Evolutionary conservation across 2,329 filamentous ascomycete species (phyloP), one percentile per base, ranked within the genome.

Genomic region (Cladosporium oxysporum): DNA sequence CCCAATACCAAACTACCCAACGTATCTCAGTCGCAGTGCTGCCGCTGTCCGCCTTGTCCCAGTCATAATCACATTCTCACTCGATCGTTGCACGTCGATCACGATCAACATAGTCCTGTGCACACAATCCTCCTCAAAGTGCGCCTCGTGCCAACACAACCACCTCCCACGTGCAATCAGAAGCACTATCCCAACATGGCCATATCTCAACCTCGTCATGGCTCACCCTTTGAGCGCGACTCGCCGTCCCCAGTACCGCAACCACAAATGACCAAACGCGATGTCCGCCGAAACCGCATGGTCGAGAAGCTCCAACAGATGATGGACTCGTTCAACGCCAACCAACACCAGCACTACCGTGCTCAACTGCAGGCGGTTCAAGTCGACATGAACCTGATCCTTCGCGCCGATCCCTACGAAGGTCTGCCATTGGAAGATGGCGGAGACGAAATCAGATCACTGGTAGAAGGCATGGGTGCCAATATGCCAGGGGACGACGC

Each of bases 351-450:
- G 69, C 89, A 92, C 73, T 98, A 96, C 78, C 88, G 93, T 68
- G 91, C 95, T 70, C 92, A 97, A 79, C 85, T 97, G 2, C 90
- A 95, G 74, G 92, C 92, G 71, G 88, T 97, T n/a, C 93, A 97
- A 79, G 89, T 92, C 70, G 93, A 97, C 78, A 93, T 93, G 80
- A 91, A 87, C 66, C 85, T 96, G 55, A 92, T 97, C 70, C 89
- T 92, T 77, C 89, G 91, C 71, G 91, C 95, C 62, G 90, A 97
- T 74, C 90, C 91, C 0, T 96, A 96, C 77, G 68, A 71, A 37
- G 83, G 88, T 67, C 86, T 87, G 67, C 88, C 91, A 58, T 83
- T 97, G 64, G 85, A 86, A 16, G 87, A 89, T 69, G 80, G 79
- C 26, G 81, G 84, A 57, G 89, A 92, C 68, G 87, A 91, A 65